Evolutionary conservation across 257 asterid genomes (phyloP).

Genomic region (Pogostemon cablin): DNA sequence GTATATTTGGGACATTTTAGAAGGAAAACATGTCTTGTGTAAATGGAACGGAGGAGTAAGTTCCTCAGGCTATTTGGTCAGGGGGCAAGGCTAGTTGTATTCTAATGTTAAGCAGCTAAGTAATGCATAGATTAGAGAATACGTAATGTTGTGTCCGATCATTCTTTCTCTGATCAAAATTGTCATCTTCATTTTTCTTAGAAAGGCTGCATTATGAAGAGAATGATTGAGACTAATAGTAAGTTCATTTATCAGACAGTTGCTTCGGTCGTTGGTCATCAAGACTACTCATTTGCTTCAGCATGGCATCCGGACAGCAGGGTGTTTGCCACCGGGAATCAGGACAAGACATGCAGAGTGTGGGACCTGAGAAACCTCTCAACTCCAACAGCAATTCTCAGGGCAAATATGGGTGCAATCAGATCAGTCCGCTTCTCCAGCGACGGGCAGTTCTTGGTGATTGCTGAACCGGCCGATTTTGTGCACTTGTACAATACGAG

Average conservation of each 20-base stretch:
- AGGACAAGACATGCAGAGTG: constrained; percentile 73
- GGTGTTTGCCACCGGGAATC: constrained; percentile 78
- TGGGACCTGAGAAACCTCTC: constrained; percentile 71
- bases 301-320: constrained; percentile 76
- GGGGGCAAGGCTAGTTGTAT: no score
- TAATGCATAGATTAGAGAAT: no score
- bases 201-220: not conserved
- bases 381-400: constrained; percentile 45
- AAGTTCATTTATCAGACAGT: constrained; percentile 22
- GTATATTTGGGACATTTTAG: no score
- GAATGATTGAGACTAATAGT: not conserved
- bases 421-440: constrained; percentile 70
- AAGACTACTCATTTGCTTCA: constrained; percentile 74
- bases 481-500: constrained; percentile 60
- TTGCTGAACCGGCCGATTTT: constrained; percentile 79
- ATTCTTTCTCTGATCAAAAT: no score
- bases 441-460: constrained; percentile 64
- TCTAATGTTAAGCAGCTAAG: no score
- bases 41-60: no score
- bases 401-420: constrained; percentile 70
- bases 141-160: no score
- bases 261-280: constrained; percentile 59
- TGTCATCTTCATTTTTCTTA: not conserved
- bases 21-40: no score
- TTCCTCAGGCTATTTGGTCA: no score